These are phyloP conservation scores for Trichomonas gallinae DNA, from an alignment of 208 protist species.

Conservation along the genomic window DNA sequence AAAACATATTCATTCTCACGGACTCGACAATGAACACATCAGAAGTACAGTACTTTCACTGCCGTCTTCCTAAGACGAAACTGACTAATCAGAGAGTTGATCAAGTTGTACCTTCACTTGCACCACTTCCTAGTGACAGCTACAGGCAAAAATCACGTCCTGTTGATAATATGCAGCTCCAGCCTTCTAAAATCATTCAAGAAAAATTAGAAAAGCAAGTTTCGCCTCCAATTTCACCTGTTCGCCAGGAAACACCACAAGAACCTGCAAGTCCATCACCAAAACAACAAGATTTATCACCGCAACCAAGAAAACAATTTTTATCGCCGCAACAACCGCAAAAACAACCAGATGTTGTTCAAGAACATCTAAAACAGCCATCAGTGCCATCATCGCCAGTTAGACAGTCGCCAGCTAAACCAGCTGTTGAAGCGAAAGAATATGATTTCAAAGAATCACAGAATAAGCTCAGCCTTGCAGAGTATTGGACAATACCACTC, in stretches of 20 bases:
- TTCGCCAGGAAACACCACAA: not conserved
- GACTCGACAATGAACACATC: not conserved
- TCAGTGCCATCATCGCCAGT: not conserved
- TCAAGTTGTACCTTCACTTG: not conserved
- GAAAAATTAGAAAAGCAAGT: not conserved
- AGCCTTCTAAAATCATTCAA: not conserved
- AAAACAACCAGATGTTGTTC: not conserved
- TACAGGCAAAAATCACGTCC: not conserved
- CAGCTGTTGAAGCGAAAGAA: not conserved
- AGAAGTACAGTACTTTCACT: not conserved
- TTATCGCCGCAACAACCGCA: not conserved
- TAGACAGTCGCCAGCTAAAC: not conserved
- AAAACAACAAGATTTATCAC: not conserved
- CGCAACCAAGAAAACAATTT: not conserved
- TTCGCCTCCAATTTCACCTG: not conserved
- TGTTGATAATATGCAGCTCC: not conserved
- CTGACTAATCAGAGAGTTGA: not conserved
- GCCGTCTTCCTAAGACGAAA: not conserved
- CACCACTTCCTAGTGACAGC: not conserved
- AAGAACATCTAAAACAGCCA: not conserved
- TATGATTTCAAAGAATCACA: not conserved
- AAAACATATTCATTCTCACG: not conserved
- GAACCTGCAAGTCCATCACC: not conserved
- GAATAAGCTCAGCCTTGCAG: not conserved
- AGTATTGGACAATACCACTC: not conserved